phyloP scores from a whole-genome alignment of 2,329 filamentous ascomycete genomes.

The Colletotrichum aenigma region DNA sequence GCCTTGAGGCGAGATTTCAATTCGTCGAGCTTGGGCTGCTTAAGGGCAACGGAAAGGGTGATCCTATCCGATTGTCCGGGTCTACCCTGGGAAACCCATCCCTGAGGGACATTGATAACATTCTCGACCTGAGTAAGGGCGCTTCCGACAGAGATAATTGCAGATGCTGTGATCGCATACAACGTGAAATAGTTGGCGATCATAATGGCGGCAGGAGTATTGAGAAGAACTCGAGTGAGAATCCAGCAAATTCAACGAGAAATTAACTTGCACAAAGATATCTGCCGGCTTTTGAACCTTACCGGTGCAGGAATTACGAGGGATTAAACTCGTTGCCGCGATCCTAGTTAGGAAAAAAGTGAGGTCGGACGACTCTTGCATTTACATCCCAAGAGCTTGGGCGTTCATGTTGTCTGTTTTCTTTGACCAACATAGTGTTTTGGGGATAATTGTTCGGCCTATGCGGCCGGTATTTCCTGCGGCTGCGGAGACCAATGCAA shows the following conservation, averaged over 20 bases:
- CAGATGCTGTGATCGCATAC: background rate
- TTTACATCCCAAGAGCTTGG: background rate
- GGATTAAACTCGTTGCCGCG: background rate
- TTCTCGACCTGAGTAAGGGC: background rate
- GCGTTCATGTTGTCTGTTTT: background rate
- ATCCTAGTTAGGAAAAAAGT: background rate
- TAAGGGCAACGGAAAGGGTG: background rate
- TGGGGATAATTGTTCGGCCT: background rate
- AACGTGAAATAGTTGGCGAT: background rate
- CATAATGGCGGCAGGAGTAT: background rate
- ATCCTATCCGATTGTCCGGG: background rate
- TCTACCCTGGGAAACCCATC: background rate
- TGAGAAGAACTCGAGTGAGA: background rate
- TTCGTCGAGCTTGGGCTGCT: background rate
- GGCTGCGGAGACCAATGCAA: background rate
- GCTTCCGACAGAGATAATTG: background rate
- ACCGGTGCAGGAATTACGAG: background rate
- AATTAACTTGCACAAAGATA: background rate
- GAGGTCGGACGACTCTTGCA: background rate
- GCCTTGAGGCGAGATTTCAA: background rate
- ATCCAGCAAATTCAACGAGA: background rate
- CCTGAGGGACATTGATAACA: background rate
- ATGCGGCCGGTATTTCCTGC: background rate
- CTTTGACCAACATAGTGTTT: background rate
- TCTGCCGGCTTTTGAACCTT: background rate